Evolutionary conservation across 352 stramenopile genomes (phyloP).

Genomic region (Globisporangium iwayamae): DNA sequence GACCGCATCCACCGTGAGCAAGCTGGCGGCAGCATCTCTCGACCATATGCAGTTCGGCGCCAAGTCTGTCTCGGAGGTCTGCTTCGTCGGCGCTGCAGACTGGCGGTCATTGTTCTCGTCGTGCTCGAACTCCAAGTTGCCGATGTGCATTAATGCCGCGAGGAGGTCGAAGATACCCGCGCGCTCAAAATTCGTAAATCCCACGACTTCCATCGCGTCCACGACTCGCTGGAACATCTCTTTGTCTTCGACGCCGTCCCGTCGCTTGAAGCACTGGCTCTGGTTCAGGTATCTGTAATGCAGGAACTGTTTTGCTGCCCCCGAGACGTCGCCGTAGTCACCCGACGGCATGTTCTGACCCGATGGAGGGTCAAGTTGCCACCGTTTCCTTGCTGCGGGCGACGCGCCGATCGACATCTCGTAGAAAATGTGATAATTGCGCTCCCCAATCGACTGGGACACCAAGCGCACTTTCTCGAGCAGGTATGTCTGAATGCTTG

Average conservation of each 20-base stretch:
- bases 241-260: slow-evolving; percentile 68
- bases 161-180: slow-evolving; percentile 78
- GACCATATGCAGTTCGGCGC: slow-evolving; percentile 65
- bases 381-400: slow-evolving; percentile 44
- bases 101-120: slow-evolving; percentile 59
- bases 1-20: slow-evolving; percentile 69
- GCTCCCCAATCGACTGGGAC: slow-evolving; percentile 74
- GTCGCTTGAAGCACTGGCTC: slow-evolving; percentile 78
- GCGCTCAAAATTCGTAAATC: slow-evolving; percentile 73
- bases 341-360: slow-evolving; percentile 30
- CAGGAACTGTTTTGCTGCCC: slow-evolving; percentile 49
- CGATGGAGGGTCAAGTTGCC: slow-evolving; percentile 56
- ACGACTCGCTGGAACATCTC: slow-evolving; percentile 80
- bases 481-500: slow-evolving; percentile 91
- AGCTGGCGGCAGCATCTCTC: slow-evolving; percentile 54
- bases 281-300: slow-evolving; percentile 85
- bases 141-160: slow-evolving; percentile 86
- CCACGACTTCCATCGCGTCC: slow-evolving; percentile 80
- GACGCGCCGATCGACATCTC: slow-evolving; percentile 70
- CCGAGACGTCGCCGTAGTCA: slow-evolving; percentile 40
- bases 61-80: slow-evolving; percentile 39
- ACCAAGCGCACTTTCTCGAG: slow-evolving; percentile 92
- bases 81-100: slow-evolving; percentile 24
- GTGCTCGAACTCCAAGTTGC: slow-evolving; percentile 85
- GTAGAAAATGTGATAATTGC: slow-evolving; percentile 89